Evolutionary conservation across 2,329 filamentous ascomycete genomes (phyloP).

Genomic region (Aspergillus udagawae): DNA sequence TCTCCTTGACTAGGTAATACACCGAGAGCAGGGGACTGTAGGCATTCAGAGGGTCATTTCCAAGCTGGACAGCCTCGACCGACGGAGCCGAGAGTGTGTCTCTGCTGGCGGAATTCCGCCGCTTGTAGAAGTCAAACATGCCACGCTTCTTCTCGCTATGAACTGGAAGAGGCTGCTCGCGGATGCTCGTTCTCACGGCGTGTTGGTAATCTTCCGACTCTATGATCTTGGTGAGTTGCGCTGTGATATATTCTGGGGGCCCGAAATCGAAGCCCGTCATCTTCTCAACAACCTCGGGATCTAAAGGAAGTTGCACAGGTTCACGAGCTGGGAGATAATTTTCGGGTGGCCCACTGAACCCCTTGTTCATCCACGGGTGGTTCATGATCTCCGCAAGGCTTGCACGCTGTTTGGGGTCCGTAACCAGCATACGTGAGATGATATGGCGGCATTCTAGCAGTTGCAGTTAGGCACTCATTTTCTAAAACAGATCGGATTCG

Average conservation of each 20-base stretch:
- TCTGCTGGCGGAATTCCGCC: conserved; percentile 83
- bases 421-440: conserved; percentile 92
- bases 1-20: conserved; percentile 94
- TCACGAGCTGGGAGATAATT: conserved; percentile 83
- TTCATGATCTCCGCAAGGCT: conserved; percentile 87
- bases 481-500: neutral
- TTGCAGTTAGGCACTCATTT: neutral
- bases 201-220: conserved; percentile 92
- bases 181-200: conserved; percentile 67
- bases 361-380: conserved; percentile 94
- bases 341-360: conserved; percentile 79
- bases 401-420: conserved; percentile 81
- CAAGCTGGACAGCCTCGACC: conserved; percentile 75
- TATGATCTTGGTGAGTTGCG: conserved; percentile 78
- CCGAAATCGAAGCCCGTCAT: conserved; percentile 99
- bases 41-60: conserved; percentile 84
- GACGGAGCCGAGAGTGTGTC: conserved; percentile 84
- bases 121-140: conserved; percentile 97
- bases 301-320: conserved; percentile 78
- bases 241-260: conserved; percentile 73
- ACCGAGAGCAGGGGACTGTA: conserved; percentile 89
- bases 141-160: conserved; percentile 75
- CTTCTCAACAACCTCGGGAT: conserved; percentile 75
- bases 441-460: conserved; percentile 81
- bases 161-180: conserved; percentile 59